Evolutionary conservation across 2,329 filamentous ascomycete genomes (phyloP).

Genomic region (Lecanicillium sp.): DNA sequence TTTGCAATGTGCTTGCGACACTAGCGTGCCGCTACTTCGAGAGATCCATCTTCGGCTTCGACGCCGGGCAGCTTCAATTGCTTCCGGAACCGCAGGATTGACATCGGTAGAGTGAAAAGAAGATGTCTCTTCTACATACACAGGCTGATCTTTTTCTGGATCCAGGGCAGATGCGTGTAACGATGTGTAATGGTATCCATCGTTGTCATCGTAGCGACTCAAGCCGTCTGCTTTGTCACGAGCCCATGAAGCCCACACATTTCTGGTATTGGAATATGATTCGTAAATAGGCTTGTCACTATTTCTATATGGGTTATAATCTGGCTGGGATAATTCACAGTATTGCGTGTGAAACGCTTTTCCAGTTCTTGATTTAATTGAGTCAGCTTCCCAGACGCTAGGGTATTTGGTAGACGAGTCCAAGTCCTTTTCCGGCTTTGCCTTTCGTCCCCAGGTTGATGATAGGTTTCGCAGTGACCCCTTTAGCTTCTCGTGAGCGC

Average conservation of each 20-base stretch:
- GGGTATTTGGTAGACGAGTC: slow-evolving; percentile 1
- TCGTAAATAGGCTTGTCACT: too few species aligned
- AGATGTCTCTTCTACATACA: too few species aligned
- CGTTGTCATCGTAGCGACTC: too few species aligned
- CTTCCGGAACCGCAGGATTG: too few species aligned
- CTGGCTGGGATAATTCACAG: slow-evolving; percentile 5
- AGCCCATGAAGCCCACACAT: neutral
- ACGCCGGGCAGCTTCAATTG: neutral
- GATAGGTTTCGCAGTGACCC: slow-evolving; percentile 14
- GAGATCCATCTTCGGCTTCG: slow-evolving; percentile 13
- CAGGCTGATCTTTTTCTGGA: too few species aligned
- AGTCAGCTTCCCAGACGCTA: slow-evolving; percentile 5
- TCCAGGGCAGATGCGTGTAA: too few species aligned
- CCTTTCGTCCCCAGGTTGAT: slow-evolving; percentile 12
- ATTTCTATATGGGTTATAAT: neutral
- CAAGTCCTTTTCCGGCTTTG: slow-evolving; percentile 4
- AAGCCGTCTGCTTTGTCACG: too few species aligned
- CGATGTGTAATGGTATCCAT: too few species aligned
- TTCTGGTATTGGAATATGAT: neutral
- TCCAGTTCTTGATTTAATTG: slow-evolving; percentile 2
- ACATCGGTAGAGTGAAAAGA: too few species aligned
- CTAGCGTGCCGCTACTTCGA: slow-evolving; percentile 13
- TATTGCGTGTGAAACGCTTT: slow-evolving; percentile 6
- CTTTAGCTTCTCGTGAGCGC: slow-evolving; percentile 7
- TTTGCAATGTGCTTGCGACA: slow-evolving; percentile 19